Evolutionary conservation across 805 yeast genomes (phyloP).

Genomic region (Torulaspora quercuum): DNA sequence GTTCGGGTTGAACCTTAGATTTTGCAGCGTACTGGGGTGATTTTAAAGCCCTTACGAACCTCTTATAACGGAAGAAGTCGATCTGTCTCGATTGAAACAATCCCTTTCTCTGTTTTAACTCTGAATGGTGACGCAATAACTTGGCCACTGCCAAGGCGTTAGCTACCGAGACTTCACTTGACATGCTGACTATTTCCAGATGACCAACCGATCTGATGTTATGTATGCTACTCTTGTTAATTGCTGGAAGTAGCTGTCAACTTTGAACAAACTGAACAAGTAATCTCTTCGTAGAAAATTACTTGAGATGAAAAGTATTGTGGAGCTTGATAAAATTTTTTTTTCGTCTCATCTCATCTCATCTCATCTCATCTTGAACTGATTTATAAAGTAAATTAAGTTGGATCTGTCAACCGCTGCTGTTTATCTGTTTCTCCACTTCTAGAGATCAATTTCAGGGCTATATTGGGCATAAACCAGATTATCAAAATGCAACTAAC

Average conservation of each 20-base stretch:
- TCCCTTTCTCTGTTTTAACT: conserved; percentile 81
- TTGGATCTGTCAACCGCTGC: no score
- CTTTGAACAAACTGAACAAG: no score
- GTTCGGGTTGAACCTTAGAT: conserved; percentile 45
- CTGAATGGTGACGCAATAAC: conserved; percentile 58
- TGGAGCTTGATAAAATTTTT: no score
- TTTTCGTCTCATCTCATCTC: conserved; percentile 24
- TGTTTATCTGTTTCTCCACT: no score
- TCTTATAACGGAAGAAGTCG: conserved; percentile 83
- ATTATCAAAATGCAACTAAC: conserved; percentile 86
- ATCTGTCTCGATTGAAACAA: conserved; percentile 63
- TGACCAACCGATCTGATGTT: no score
- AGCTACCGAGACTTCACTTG: conserved; percentile 13
- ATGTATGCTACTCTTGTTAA: no score
- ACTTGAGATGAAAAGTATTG: no score
- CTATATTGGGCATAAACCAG: no score
- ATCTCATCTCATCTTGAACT: conserved; percentile 15
- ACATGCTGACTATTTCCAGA: conserved; percentile 4
- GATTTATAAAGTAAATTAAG: no score
- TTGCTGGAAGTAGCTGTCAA: no score
- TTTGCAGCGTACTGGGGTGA: conserved; percentile 64
- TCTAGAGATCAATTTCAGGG: no score
- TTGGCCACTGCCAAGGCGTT: conserved; percentile 66
- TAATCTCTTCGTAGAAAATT: no score
- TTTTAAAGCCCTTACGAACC: conserved; percentile 73